A percentile compares a stretch with the other conserved stretches of the same genome.
phyloP scores from a whole-genome alignment of 2,329 filamentous ascomycete genomes.

The Cladosporium sp. region DNA sequence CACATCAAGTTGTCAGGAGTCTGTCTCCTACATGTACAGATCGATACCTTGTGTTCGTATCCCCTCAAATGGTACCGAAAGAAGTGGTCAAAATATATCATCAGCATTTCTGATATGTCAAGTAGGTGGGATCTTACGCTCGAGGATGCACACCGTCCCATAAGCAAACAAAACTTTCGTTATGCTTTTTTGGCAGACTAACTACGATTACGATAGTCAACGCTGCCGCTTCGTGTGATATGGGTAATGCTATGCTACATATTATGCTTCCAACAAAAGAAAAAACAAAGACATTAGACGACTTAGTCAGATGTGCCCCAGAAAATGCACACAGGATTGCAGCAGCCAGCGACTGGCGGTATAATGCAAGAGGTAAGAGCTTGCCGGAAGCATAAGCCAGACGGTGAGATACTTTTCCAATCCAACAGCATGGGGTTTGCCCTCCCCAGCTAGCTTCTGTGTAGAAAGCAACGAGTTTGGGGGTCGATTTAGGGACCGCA shows the following conservation, averaged over 20 bases:
- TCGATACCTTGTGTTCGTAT: background rate
- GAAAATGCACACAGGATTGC: conserved; percentile 15
- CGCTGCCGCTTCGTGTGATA: background rate
- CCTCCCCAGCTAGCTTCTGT: conserved; percentile 20
- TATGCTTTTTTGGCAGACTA: background rate
- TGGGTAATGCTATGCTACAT: conserved; percentile 1
- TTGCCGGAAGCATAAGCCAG: conserved; percentile 18
- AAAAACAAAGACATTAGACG: background rate
- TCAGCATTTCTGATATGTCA: background rate
- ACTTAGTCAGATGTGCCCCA: conserved; percentile 9
- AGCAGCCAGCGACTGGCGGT: background rate
- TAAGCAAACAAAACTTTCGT: background rate
- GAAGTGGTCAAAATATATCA: background rate
- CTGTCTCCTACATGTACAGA: background rate
- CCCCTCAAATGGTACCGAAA: background rate
- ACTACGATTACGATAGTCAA: conserved; percentile 11
- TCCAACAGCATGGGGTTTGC: conserved; percentile 22
- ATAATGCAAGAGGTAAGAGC: conserved; percentile 17
- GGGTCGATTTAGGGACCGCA: conserved; percentile 10
- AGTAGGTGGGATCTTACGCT: background rate
- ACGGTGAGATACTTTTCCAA: conserved; percentile 19
- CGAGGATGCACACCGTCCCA: background rate
- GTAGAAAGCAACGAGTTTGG: conserved; percentile 24
- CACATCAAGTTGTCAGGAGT: background rate
- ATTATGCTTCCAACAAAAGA: conserved; percentile 5